phyloP scores from a whole-genome alignment of 331 rosid species.

The Phaseolus coccineus region DNA sequence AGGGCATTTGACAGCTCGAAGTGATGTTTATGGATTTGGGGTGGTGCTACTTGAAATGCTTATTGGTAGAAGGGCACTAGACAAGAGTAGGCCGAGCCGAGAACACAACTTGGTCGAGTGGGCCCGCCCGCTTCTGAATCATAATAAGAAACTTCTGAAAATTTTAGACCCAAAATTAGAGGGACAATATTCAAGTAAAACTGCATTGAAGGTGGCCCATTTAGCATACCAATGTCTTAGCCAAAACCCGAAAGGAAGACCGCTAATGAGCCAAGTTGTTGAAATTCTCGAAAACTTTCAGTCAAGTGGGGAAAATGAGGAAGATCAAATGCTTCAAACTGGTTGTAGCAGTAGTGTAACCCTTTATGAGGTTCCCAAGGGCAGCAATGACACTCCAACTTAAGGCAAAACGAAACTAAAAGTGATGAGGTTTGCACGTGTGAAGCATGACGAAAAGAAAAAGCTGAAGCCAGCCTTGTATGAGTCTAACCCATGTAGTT shows the following conservation, averaged over 20 bases:
- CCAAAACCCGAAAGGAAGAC: constrained; percentile 94
- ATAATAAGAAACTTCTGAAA: constrained; percentile 72
- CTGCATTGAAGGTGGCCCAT: constrained; percentile 81
- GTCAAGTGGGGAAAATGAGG: constrained; percentile 55
- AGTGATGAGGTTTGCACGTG: constrained; percentile 37
- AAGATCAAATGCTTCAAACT: constrained; percentile 59
- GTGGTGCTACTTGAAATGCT: constrained; percentile 93
- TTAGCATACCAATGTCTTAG: constrained; percentile 88
- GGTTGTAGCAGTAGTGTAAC: constrained; percentile 71
- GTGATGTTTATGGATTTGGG: constrained; percentile 97
- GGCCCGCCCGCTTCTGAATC: constrained; percentile 90
- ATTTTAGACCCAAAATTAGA: constrained; percentile 89
- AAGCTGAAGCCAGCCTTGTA: constrained; percentile 52
- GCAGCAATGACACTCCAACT: constrained; percentile 36
- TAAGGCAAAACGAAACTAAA: constrained; percentile 42
- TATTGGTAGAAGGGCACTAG: constrained; percentile 89
- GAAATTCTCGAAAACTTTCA: constrained; percentile 74
- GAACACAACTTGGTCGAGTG: constrained; percentile 95
- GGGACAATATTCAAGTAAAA: constrained; percentile 74
- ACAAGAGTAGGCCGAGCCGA: constrained; percentile 93
- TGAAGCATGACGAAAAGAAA: constrained; percentile 42
- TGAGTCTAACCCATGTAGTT: constrained; percentile 39
- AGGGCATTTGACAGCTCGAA: constrained; percentile 95
- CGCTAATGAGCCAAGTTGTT: constrained; percentile 91
- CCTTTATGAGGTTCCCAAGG: constrained; percentile 78